Evolutionary conservation across 1,139 yeast genomes (phyloP), one percentile per base, ranked within the genome.

Genomic region (Zhuliangozyma parablackwelliae): DNA sequence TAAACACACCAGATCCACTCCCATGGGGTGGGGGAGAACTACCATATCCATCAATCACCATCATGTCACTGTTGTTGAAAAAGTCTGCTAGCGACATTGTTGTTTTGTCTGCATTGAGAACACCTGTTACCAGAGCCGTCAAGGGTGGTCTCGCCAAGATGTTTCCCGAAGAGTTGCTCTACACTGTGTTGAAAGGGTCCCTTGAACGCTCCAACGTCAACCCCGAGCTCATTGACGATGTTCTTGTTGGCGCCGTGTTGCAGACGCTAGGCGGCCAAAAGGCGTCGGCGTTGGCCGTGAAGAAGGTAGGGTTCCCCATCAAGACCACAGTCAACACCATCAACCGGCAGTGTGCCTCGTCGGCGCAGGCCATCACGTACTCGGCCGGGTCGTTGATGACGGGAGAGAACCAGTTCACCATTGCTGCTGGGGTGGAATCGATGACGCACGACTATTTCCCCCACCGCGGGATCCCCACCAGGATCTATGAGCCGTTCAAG

Each of bases 241-340:
- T 86, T 39, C 78, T 80, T 29, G 80, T 84, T 43, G 95, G 96
- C 46, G 85, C 88, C 57, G 95, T 86, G 29, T 69, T 87, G 53
- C 85, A 85, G 63, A 74, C 78, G 30, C 92, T 94, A 40, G 89
- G 95, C 21, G 95, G 95, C 49, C 94, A 86, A 39, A 82, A 80
- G 40, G 95, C 86, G 56, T 90, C 84, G 61, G 74, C 90, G 46
- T 94, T 92, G 33, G 96, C 69, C 12, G 45, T 53, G 33, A 62
- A 63, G 47, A 43, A 57, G 11, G 57, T 51, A 10, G 71, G 70
- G 1, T 63, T 67, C 47, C 72, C 71, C 3, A 45, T 52, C 28
- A 44, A 53, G 16, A 65, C 72, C 8, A 65, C 73, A 3, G 54
- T 66, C 26, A 62, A 59, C 37, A 61, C 72, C 11, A 48, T 65